Percentiles rank a stretch among this genome's conserved stretches.
Conservation (phyloP, 2,329 filamentous ascomycete species). For the Ophiostoma himal-ulmi region DNA sequence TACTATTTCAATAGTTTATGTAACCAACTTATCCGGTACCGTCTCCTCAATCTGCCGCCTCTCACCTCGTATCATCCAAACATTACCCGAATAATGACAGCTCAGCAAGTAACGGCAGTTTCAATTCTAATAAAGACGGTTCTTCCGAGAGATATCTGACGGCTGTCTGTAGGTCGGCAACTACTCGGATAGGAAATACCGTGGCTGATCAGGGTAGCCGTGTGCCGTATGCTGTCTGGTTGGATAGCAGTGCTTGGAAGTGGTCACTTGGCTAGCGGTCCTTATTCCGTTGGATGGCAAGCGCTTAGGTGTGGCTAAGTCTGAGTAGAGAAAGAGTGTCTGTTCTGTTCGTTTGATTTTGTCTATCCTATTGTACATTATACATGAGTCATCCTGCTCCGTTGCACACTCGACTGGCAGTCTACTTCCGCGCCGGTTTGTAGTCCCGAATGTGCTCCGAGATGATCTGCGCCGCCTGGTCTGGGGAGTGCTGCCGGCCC, state of each 20-base stretch:
- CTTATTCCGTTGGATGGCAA: not conserved
- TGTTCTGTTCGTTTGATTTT: not conserved
- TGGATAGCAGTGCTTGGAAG: not conserved
- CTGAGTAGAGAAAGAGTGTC: not conserved
- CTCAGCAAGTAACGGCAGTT: not conserved
- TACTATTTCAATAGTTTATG: not conserved
- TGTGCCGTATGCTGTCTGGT: not conserved
- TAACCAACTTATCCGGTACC: not conserved
- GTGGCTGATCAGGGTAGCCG: not conserved
- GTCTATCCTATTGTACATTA: conserved; percentile 5
- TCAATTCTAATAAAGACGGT: not conserved
- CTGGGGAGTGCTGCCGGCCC: conserved; percentile 86
- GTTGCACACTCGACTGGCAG: not conserved
- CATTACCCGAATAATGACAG: not conserved
- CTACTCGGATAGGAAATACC: not conserved
- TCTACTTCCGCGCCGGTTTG: conserved; percentile 27
- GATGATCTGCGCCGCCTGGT: conserved; percentile 78
- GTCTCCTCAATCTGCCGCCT: conserved; percentile 2
- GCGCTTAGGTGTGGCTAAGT: not conserved
- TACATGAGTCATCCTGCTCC: not conserved
- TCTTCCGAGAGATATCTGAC: not conserved
- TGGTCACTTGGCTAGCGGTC: not conserved
- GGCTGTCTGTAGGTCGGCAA: not conserved
- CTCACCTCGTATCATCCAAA: not conserved
- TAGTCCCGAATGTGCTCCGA: conserved; percentile 72